Base-by-base conservation (phyloP, 441 rosid species). In the Francoa sonchifolia region DNA sequence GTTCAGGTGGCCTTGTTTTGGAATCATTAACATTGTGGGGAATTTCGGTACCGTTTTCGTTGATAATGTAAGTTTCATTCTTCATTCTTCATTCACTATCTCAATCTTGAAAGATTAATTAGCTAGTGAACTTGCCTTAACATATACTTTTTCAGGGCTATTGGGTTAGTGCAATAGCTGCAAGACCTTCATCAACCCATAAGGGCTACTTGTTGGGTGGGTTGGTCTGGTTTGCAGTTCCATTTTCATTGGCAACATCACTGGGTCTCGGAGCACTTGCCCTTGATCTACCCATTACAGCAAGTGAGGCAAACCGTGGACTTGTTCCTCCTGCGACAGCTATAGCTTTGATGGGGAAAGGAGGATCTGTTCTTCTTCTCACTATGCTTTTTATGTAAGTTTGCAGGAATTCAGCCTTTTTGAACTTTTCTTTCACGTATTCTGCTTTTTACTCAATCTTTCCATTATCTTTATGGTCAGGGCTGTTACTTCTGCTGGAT, bases 401-500 rank as follows among this genome's bases (percentile, higher is more conserved):
- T 36, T 17, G n/a, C n/a, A n/a, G 43, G 21, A 1, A 10, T 28
- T 1, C 8, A 32, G 8, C 13, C 17, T 26, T 29, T 0, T 29
- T 29, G n/a, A 29, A 10, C n/a, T 11, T 33, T 14, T 10, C 16
- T 33, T 33, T 8, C 37, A 3, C 13, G 13, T 29, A 30, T 32
- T 7, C 20, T 6, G 28, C 21, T 14, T 28, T 17, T 33, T 2
- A 9, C 7, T 20, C 3, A 19, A 21, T 11, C 27, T 1, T 12
- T 5, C 4, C 26, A 3, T 42, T 19, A 26, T 0, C 12, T 23
- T 13, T 21, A 19, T 34, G 20, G 48, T 22, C 69, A 88, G 97
- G 97, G 97, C 97, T 5, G 95, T 88, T 62, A 88, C 95, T 33
- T 88, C 97, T 0, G 94, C 97, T 18, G 97, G 95, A 28, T 88